These are phyloP conservation scores for Drechslerella dactyloides DNA, from an alignment of 2,329 filamentous ascomycete species.

Conservation along the genomic window DNA sequence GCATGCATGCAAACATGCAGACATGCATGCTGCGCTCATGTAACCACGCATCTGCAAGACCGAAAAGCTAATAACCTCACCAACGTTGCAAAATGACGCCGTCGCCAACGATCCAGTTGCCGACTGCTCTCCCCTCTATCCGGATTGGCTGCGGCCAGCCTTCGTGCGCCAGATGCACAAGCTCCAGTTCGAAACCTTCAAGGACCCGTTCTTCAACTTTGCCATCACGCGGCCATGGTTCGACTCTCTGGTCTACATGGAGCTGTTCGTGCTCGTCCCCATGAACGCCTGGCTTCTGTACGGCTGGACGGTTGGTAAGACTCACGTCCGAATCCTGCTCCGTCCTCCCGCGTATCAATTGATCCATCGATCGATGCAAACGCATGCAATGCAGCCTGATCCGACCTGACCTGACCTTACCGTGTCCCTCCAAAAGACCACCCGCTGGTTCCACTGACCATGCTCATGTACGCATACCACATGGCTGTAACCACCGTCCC, in stretches of 20 bases:
- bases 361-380: no score
- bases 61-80: background rate
- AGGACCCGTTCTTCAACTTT: slow-evolving; percentile 45
- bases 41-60: background rate
- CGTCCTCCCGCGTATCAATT: background rate
- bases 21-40: background rate
- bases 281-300: slow-evolving; percentile 43
- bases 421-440: slow-evolving; percentile 21
- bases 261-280: slow-evolving; percentile 41
- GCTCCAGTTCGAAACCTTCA: slow-evolving; percentile 38
- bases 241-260: slow-evolving; percentile 35
- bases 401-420: background rate
- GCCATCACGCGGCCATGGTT: slow-evolving; percentile 42
- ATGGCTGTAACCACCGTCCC: slow-evolving; percentile 38
- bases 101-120: slow-evolving; percentile 16
- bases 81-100: background rate
- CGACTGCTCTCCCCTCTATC: slow-evolving; percentile 44
- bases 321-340: background rate
- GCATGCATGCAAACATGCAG: background rate
- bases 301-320: slow-evolving; percentile 46
- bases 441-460: slow-evolving; percentile 35
- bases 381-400: no score
- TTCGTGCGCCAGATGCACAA: slow-evolving; percentile 39
- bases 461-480: slow-evolving; percentile 47
- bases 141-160: slow-evolving; percentile 34